Evolutionary conservation across 2,329 filamentous ascomycete species (phyloP).

Genomic region (Herpotrichia juniperi): DNA sequence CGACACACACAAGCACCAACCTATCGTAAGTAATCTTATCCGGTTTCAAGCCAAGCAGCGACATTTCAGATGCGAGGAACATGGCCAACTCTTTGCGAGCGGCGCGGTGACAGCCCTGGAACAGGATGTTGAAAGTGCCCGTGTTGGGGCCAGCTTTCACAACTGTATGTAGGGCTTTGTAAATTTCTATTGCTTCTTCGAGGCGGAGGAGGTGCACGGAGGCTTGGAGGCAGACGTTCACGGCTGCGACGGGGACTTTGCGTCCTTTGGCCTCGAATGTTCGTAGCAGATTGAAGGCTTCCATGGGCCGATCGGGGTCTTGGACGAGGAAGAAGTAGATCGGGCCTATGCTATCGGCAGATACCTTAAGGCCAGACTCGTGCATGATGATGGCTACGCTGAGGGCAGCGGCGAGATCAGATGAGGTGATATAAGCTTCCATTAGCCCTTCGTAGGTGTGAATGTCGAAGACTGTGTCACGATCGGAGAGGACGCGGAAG

Average conservation of each 20-base stretch:
- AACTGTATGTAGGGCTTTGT: slow-evolving; percentile 64
- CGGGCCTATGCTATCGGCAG: slow-evolving; percentile 65
- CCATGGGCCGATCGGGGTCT: slow-evolving; percentile 52
- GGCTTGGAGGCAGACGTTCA: slow-evolving; percentile 61
- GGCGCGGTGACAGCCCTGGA: slow-evolving; percentile 54
- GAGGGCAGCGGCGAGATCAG: slow-evolving; percentile 70
- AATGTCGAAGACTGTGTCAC: slow-evolving; percentile 62
- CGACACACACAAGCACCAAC: slow-evolving; percentile 63
- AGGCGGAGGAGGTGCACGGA: slow-evolving; percentile 53
- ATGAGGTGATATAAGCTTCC: slow-evolving; percentile 67
- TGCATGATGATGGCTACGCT: slow-evolving; percentile 76
- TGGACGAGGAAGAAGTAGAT: slow-evolving; percentile 63
- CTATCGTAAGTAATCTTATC: slow-evolving; percentile 67
- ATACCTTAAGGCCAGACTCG: slow-evolving; percentile 63
- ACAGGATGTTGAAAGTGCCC: slow-evolving; percentile 67
- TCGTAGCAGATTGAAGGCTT: slow-evolving; percentile 64
- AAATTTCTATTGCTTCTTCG: slow-evolving; percentile 62
- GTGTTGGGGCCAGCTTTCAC: slow-evolving; percentile 53
- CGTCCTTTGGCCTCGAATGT: slow-evolving; percentile 57
- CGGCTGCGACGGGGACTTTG: slow-evolving; percentile 57
- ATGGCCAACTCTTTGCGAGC: slow-evolving; percentile 61
- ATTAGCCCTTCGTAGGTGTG: slow-evolving; percentile 83
- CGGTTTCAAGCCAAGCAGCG: slow-evolving; percentile 59
- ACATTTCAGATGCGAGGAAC: slow-evolving; percentile 68
- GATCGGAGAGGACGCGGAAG: slow-evolving; percentile 67